A percentile compares a stretch with the other conserved stretches of the same genome.
Conservation (phyloP, 176 grass and related monocot genomes). For the Aegilops bicornis region DNA sequence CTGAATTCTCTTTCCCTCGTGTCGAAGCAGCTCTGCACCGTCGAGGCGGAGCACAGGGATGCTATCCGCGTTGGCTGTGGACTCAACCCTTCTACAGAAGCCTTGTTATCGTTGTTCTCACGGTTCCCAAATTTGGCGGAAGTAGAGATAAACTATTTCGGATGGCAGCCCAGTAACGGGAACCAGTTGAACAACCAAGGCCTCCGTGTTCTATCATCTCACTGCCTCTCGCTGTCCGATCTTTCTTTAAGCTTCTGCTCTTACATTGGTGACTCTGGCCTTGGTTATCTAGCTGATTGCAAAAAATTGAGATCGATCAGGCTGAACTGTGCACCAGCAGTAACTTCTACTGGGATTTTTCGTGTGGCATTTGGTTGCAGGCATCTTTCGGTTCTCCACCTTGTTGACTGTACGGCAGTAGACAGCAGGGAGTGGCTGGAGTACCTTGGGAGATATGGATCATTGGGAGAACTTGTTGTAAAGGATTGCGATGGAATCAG, state of each 20-base stretch:
- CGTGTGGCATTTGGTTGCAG: constrained; percentile 60
- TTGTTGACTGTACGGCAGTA: constrained; percentile 57
- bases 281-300: constrained; percentile 49
- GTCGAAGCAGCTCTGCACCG: constrained; percentile 42
- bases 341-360: constrained; percentile 63
- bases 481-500: constrained; percentile 51
- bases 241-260: constrained; percentile 64
- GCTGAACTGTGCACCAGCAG: constrained; percentile 38
- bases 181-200: constrained; percentile 56
- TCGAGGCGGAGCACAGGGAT: constrained; percentile 46
- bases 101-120: constrained; percentile 34
- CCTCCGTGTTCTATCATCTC: constrained; percentile 45
- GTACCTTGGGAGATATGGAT: constrained; percentile 56
- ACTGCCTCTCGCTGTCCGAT: constrained; percentile 40
- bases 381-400: constrained; percentile 50
- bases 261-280: constrained; percentile 40
- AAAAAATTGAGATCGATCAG: constrained; percentile 50
- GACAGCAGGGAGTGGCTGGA: constrained; percentile 57
- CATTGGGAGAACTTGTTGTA: constrained; percentile 48
- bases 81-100: constrained; percentile 49
- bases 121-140: constrained; percentile 58
- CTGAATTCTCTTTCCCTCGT: constrained; percentile 59
- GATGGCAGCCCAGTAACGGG: constrained; percentile 35
- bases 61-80: constrained; percentile 42
- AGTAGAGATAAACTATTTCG: constrained; percentile 65